Base-by-base conservation (phyloP, 805 yeast species). In the Sugiyamaella marilandica region DNA sequence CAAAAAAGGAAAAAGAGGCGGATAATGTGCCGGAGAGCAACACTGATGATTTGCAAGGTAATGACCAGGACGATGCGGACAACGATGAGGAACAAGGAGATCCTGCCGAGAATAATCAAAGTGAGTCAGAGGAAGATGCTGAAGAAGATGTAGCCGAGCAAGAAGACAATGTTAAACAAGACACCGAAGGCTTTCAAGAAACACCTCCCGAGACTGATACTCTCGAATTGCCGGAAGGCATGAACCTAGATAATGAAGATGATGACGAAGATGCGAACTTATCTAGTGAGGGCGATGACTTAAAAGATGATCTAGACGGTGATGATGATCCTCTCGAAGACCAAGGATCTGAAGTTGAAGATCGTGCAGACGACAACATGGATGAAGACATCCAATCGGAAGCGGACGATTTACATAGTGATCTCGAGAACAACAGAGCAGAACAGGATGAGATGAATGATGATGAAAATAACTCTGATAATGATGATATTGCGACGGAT, bases 221-320 rank as follows among this genome's bases (percentile, higher is more conserved):
- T 2, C 73, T 92, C 58, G 97, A 94, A 19, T 74, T 92, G 29
- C 97, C 98, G 0, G 98, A 94, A 13, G 96, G 91, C 62, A 80
- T 92, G 76, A 83, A 92, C 60, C 73, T 92, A 31, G 98, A 92
- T 63, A 83, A 83, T 1, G 77, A 69, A 5, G 76, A 74, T n/a
- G 76, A 74, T n/a, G 76, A 72, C 1, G 78, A 73, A 5, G 76
- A 72, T 8, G 70, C 67, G 2, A 71, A 66, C 24, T 74, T 67
- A 11, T 70, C 66, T 2, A 67, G 64, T 1, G 65, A 61, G 5
- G 67, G 58, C 4, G 68, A 59, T 1, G 71, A 62, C n/a, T 71
- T 62, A 18, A 64, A 59, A 10, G 59, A 63, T 26, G 69, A 64
- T 7, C 69, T 61, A 2, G 64, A 63, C 16, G 69, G 65, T 46